These are phyloP conservation scores for Carex myosuroides DNA, from an alignment of 176 grass and related monocot genomes.

Conservation along the genomic window DNA sequence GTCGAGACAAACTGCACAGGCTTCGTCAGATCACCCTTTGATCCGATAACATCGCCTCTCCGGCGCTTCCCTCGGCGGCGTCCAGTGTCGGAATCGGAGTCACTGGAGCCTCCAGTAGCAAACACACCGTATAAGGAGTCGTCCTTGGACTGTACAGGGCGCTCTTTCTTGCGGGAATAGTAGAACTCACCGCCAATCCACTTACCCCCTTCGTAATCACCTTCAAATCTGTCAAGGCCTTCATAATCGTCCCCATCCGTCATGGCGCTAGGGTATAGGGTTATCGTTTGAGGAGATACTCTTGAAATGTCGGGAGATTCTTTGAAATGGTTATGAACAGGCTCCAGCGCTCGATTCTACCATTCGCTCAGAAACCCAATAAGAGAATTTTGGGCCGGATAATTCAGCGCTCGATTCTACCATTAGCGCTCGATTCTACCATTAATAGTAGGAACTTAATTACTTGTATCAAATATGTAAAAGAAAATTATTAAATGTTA, in stretches of 20 bases:
- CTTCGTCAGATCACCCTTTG: conserved; percentile 16
- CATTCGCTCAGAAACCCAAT: too few species aligned
- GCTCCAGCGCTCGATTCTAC: too few species aligned
- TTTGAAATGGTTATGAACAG: too few species aligned
- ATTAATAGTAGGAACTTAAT: too few species aligned
- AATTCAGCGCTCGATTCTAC: too few species aligned
- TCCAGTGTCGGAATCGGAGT: conserved; percentile 19
- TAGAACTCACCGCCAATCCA: conserved; percentile 77
- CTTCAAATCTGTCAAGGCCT: conserved; percentile 66
- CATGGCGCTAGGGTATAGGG: conserved; percentile 25
- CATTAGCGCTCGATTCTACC: too few species aligned
- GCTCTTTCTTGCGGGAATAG: conserved; percentile 46
- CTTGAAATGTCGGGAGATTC: too few species aligned
- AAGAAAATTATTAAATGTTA: too few species aligned
- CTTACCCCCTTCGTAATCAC: conserved; percentile 55
- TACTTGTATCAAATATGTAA: too few species aligned
- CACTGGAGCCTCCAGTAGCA: conserved; percentile 12
- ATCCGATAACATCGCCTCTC: background rate
- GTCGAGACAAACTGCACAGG: conserved; percentile 19
- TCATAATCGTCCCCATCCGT: conserved; percentile 57
- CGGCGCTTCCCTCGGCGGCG: conserved; percentile 11
- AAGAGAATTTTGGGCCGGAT: too few species aligned
- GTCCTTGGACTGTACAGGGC: conserved; percentile 45
- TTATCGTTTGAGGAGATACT: too few species aligned
- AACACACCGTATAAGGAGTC: conserved; percentile 53